Base-by-base conservation (phyloP, 1,139 yeast species). In the Debaryomyces fabryi region DNA sequence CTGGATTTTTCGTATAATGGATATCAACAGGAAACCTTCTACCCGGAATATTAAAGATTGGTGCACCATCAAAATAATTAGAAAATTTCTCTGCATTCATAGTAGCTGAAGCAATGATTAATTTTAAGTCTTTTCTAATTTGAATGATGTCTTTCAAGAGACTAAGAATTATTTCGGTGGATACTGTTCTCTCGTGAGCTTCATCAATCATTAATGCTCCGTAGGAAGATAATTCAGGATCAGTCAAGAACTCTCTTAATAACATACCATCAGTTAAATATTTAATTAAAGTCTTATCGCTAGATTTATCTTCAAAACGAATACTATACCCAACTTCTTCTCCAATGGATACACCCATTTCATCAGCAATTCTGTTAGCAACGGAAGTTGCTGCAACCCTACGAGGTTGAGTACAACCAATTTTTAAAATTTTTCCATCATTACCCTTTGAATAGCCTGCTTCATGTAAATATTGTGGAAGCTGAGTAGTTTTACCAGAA, bases 381-480 rank as follows among this genome's bases (percentile, higher is more conserved):
- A 92, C 97, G 6, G 97, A 86, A 58, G 88, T 87, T 0, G 99
- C 98, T 0, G 99, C 99, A 13, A 92, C 97, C 58, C 97, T 74
- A 59, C 99, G 79, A 0, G 99, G 99, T 64, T 93, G 99, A 0
- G 99, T 93, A 63, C 97, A 91, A 0, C 95, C 97, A 8, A 93
- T 81, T 41, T 79, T 80, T 51, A 72, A 67, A 2, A 50, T 52
- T 16, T 56, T 50, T 3, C 64, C 68, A 13, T 53, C 51, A 3
- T 53, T 52, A 0, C 81, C 81, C 16, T 68, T 60, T 5, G 90
- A 76, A 43, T 70, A 58, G 6, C 74, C 74, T 45, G 71, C 78
- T 55, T 74, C 78, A 27, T 66, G 60, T 23, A 73, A 52, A 53
- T 71, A 69, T 55, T 72, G 75, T 16, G 71, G 69, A 39, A 74